Base-by-base conservation (phyloP, 208 protist genomes). In the Leishmania martiniquensis region DNA sequence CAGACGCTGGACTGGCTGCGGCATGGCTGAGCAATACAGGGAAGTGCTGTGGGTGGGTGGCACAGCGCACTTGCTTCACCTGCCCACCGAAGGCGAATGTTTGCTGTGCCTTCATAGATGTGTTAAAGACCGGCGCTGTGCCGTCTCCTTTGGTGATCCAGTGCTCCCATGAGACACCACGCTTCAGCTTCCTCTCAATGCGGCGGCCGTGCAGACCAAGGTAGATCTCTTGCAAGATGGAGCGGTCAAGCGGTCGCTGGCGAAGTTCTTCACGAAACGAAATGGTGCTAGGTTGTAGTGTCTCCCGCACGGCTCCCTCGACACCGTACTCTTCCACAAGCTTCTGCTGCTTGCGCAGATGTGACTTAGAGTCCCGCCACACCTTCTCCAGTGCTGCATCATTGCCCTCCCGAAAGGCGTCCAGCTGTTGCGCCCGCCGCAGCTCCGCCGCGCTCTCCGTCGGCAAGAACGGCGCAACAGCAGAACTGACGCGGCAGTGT, bases 161-260 rank as follows among this genome's bases (percentile, higher is more conserved):
- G 81, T 96, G 91, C 85, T 98, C 94, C 91, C 91, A 97, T 63
- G 88, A 86, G 6, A 98, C 88, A 47, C 93, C 94, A 39, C 88
- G 88, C 76, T 94, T 94, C 42, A 98, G 85, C 75, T 88, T 87
- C 6, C 94, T 88, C 85, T 98, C 92, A 42, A 94, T 92, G 51
- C 94, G 91, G 22, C 78, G 81, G 17, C 94, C 94, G 81, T 98
- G 94, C 25, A 97, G 82, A 44, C 90, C 91, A 54, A 85, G 77
- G 81, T 98, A 98, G 42, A 98, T 95, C 71, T 98, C 94, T 79
- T 98, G 93, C n/a, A 98, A 76, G 66, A 98, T 97, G n/a, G 83
- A 79, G 15, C 88, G 83, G 59, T 98, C 93, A 10, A 98, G 82
- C 39, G 94, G 94, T 4, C 94, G 89, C 68, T 91, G 88, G 0